Conservation (phyloP, 768 basidiomycete species). For the Termitomyces sp. region DNA sequence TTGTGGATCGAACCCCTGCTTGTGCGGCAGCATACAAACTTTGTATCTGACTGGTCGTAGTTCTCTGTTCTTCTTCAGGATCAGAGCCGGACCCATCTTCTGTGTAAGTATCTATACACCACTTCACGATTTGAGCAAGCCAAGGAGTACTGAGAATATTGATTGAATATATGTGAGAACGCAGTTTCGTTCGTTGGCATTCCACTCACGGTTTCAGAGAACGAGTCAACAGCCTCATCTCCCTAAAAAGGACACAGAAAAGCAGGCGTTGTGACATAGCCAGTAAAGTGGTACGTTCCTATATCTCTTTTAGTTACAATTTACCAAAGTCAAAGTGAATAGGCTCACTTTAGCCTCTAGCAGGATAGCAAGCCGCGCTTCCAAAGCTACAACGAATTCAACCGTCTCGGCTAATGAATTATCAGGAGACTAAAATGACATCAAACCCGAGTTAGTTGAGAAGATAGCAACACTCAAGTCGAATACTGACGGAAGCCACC, state of each 20-base stretch:
- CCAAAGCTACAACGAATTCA: constrained; percentile 50
- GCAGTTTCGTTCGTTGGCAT: background rate
- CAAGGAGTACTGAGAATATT: constrained; percentile 33
- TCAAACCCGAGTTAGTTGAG: background rate
- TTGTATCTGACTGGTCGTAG: constrained; percentile 36
- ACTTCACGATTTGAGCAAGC: constrained; percentile 36
- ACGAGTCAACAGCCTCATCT: constrained; percentile 56
- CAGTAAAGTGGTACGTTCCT: constrained; percentile 50
- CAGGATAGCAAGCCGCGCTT: constrained; percentile 47
- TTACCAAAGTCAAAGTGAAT: background rate
- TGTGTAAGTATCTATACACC: constrained; percentile 33
- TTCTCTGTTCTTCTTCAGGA: constrained; percentile 35
- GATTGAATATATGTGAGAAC: background rate
- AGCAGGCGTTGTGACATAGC: constrained; percentile 56
- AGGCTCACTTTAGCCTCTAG: constrained; percentile 51
- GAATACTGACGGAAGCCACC: constrained; percentile 25
- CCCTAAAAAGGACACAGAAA: constrained; percentile 54
- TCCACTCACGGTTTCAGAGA: constrained; percentile 55
- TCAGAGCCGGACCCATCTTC: constrained; percentile 33
- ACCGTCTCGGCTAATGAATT: constrained; percentile 22
- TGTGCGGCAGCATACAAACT: constrained; percentile 47
- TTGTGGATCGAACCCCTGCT: constrained; percentile 34
- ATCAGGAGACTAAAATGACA: constrained; percentile 20
- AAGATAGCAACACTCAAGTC: background rate
- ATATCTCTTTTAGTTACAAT: background rate